Evolutionary conservation across 2,329 filamentous ascomycete genomes (phyloP).

Genomic region (Arthrobotrys entomopaga): DNA sequence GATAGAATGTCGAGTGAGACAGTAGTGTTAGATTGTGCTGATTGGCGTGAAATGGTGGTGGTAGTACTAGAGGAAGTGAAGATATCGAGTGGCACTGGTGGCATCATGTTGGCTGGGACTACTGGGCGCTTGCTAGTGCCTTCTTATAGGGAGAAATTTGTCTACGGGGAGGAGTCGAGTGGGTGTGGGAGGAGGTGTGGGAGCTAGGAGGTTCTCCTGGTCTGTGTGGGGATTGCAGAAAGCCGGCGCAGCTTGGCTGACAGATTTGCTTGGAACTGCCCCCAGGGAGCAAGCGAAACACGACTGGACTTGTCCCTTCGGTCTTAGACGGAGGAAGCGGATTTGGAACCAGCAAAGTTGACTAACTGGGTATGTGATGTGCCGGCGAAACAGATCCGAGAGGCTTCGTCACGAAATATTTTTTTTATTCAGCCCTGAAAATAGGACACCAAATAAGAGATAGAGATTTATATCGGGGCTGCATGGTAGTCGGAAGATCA

Average conservation of each 20-base stretch:
- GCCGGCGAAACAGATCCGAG: constrained; percentile 14
- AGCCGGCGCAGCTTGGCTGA: constrained; percentile 44
- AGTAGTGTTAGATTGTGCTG: constrained; percentile 19
- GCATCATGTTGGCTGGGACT: constrained; percentile 46
- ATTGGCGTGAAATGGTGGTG: constrained; percentile 13
- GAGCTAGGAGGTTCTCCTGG: constrained; percentile 23
- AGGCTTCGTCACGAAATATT: constrained; percentile 8
- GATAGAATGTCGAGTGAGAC: constrained; percentile 34
- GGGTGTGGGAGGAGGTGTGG: constrained; percentile 29
- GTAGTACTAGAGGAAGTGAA: constrained; percentile 6
- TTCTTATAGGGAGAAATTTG: constrained; percentile 52
- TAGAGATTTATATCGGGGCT: constrained; percentile 17
- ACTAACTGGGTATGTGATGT: constrained; percentile 1
- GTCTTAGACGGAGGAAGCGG: constrained; percentile 54
- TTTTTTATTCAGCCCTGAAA: constrained; percentile 11
- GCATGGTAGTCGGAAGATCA: constrained; percentile 28
- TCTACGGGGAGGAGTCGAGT: constrained; percentile 24
- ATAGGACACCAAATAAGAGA: constrained; percentile 13
- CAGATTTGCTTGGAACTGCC: constrained; percentile 47
- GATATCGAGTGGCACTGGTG: constrained; percentile 52
- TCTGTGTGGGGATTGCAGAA: constrained; percentile 22
- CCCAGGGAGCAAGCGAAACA: constrained; percentile 12
- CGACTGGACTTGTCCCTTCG: constrained; percentile 47
- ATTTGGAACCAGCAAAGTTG: constrained; percentile 1
- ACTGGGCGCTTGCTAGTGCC: constrained; percentile 47